Evolutionary conservation across 768 basidiomycete genomes (phyloP), one percentile per base, ranked within the genome.

Genomic region (Kwoniella mangroviensis): DNA sequence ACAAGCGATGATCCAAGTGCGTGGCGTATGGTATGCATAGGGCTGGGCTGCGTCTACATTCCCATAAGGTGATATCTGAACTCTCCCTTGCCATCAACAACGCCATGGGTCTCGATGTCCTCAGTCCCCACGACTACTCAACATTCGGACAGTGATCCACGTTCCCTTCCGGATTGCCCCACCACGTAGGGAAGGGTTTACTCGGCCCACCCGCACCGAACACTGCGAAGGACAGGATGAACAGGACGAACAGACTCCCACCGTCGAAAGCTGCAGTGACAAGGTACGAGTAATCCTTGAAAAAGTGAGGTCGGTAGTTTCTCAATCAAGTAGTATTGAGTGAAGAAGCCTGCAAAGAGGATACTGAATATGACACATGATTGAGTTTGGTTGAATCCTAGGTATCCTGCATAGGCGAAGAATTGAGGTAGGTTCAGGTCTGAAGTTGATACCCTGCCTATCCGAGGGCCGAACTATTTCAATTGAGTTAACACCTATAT

Each of bases 181-280:
- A 67, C 66, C 70, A 71, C 1, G n/a, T 63, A n/a, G 70, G 70
- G 55, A 71, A 71, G 10, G 60, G 42, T 19, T 42, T 51, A 22
- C 15, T 15, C 1, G 58, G 24, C 2, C 70, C 70, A 34, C 53
- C 66, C 3, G 70, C 70, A 17, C 66, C 70, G 24, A 71, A 67
- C 3, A 71, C 65, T 1, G 70, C 66, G 22, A 71, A 71, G 4
- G 60, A 63, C 40, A 71, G 41, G 15, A 71, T 63, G 24, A 71
- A 71, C 4, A 71, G 28, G n/a, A 40, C 45, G 55, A 63, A 24
- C 10, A 67, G 52, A 21, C 45, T 53, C 4, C 58, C 70, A 34
- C 70, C 70, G 28, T 71, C 70, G 6, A 67, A 60, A 24, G 53
- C 70, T 1, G 45, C 70, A 0, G 65, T 66, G 28, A 63, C 28